Evolutionary conservation across 1,139 yeast species (phyloP).

Genomic region (Nadsonia starkeyi-henricii): DNA sequence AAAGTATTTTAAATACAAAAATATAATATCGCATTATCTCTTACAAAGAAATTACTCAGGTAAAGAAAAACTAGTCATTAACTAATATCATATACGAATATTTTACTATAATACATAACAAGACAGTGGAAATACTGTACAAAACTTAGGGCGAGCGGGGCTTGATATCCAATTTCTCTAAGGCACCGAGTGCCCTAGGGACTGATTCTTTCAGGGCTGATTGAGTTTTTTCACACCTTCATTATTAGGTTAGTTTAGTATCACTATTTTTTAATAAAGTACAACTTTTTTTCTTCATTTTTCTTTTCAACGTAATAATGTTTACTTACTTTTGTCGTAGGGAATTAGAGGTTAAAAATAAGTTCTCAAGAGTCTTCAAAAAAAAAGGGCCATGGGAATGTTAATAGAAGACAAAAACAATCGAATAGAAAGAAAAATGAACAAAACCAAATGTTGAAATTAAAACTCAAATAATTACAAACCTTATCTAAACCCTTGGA

Average conservation of each 20-base stretch:
- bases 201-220: conserved; percentile 12
- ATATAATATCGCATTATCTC: too few relatives aligned
- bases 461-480: background rate
- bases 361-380: conserved; percentile 12
- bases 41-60: too few relatives aligned
- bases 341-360: conserved; percentile 12
- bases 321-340: conserved; percentile 13
- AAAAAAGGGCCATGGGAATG: background rate
- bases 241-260: background rate
- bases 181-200: conserved; percentile 16
- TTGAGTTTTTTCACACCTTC: conserved; percentile 12
- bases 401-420: background rate
- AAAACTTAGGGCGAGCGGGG: background rate
- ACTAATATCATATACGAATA: conserved; percentile 3
- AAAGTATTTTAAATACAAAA: too few relatives aligned
- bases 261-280: background rate
- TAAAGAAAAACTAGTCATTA: too few relatives aligned
- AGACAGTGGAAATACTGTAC: background rate
- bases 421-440: background rate
- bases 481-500: background rate
- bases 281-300: background rate
- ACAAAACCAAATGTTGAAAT: background rate
- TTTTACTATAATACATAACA: background rate
- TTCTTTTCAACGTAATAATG: background rate
- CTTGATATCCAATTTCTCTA: conserved; percentile 10